Evolutionary conservation across 352 stramenopile species (phyloP).

Genomic region (Phytophthora rubi): DNA sequence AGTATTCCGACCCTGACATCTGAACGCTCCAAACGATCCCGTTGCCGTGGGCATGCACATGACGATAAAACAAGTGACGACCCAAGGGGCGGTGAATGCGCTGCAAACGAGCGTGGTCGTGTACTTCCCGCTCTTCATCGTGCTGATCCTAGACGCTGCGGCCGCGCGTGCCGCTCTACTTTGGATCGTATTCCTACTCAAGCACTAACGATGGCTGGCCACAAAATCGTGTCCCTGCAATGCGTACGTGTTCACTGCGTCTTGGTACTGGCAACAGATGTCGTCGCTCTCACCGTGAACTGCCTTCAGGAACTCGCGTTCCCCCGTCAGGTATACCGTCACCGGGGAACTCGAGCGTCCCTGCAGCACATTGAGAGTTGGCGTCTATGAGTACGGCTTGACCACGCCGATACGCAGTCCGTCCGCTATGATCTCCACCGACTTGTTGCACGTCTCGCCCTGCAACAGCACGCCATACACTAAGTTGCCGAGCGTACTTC

Average conservation of each 20-base stretch:
- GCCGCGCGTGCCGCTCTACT: constrained; percentile 1
- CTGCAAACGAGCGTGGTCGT: too few relatives aligned
- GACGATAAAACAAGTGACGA: too few relatives aligned
- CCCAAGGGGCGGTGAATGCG: too few relatives aligned
- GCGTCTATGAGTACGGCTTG: constrained; percentile 47
- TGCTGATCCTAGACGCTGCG: too few relatives aligned
- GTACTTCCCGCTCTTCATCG: too few relatives aligned
- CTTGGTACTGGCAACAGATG: constrained; percentile 39
- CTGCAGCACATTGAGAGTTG: constrained; percentile 39
- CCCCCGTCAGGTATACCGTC: constrained; percentile 53
- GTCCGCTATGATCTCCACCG: constrained; percentile 46
- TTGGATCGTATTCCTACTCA: constrained; percentile 24
- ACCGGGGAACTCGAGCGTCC: constrained; percentile 40
- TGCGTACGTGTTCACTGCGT: constrained; percentile 47
- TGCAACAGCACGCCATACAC: constrained; percentile 47
- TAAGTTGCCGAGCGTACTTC: constrained; percentile 37
- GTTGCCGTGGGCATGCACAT: too few relatives aligned
- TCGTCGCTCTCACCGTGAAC: constrained; percentile 31
- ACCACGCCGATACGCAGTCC: constrained; percentile 43
- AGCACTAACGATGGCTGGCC: constrained; percentile 30
- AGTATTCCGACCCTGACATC: too few relatives aligned
- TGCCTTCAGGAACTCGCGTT: constrained; percentile 44
- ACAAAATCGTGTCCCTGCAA: constrained; percentile 54
- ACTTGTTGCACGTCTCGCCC: constrained; percentile 39
- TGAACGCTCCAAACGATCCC: too few relatives aligned